Evolutionary conservation across 805 yeast genomes (phyloP), one percentile per base, ranked within the genome.

Genomic region (Ogataea nakhonphanomensis): DNA sequence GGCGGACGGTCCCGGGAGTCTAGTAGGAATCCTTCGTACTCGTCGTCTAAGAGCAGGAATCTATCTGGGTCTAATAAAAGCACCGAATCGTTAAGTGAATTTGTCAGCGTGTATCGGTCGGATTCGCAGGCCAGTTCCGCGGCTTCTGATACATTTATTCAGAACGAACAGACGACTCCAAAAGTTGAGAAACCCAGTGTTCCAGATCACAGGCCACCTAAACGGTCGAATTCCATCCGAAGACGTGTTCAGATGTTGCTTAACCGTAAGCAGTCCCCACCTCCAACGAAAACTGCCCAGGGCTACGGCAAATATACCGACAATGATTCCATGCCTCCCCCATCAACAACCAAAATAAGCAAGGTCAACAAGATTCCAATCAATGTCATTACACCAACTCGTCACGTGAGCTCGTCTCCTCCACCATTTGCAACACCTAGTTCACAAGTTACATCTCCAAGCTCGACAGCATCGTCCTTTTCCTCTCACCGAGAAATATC

Each of bases 271-370:
- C 59, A 61, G 37, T 64, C 73, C 4, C 73, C 75, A 9, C 74
- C 74, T 3, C 64, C 74, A 0, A 57, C 64, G 12, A 81, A 76
- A 51, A 79, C 91, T 0, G 95, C 95, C 0, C 61, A 70, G 5
- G 96, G 96, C 0, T 88, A 89, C 59, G 96, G 96, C 7, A 77
- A 78, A 56, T 85, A 74, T 55, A 79, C 90, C 0, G 81, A 73
- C 35, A 24, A 34, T 9, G 47, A 48, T 12, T 17, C 39, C 10
- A 49, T 45, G 46, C 48, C 49, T 8, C 55, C 55, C 8, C 53
- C 57, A 11, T 37, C 46, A 10, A 25, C 45, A 22, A 48, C 40
- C 36, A 49, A 48, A 27, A 49, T 50, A 17, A 42, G 42, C 27
- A 17, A 29, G 31, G n/a, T 29, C 17, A 29, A 29, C 31, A 54